Evolutionary conservation across 1,139 yeast genomes (phyloP), one percentile per base, ranked within the genome.

Genomic region (Suhomyces choctaworum): DNA sequence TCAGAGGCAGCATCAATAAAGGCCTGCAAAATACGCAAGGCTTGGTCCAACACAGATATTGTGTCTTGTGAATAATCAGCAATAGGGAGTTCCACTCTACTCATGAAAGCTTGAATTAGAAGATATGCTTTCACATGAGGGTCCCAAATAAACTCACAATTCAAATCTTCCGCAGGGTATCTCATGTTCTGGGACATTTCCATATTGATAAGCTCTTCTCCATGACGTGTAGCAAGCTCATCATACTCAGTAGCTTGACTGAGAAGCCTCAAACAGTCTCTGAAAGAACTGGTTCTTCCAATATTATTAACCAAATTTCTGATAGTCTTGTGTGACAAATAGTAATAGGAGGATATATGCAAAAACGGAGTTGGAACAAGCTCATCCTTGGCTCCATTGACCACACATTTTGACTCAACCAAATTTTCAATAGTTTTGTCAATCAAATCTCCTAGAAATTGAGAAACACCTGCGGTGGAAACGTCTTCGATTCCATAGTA

Each of bases 21-120:
- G 0, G 97, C 97, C 54, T 92, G 98, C 39, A 89, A 65, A 44
- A 92, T 84, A 76, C 98, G 96, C 51, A 94, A 70, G 4, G 95
- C 80, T 62, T 92, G 98, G 54, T 92, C 99, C 42, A 94, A 66
- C 4, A 94, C 95, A 0, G 97, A 83, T 14, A 89, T 79, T 0
- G 96, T 89, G 60, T 92, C 99, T 54, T 92, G 97, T 10, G 86
- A 72, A 56, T 94, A 94, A 67, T 92, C 99, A 1, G 96, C 94
- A 53, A 94, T 87, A 2, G 98, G 98, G 33, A 92, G 66, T 43
- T 87, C 95, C 9, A 85, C 74, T 39, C 96, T 70, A 40, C 84
- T 76, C 76, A 94, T 77, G 52, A 78, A 88, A 0, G 97, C 97
- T 58, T 94, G 97, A 10, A 92, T 58, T 41, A 92, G 70, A 47